Conservation (phyloP, 148 eudicot genomes). For the Camellia japonica region DNA sequence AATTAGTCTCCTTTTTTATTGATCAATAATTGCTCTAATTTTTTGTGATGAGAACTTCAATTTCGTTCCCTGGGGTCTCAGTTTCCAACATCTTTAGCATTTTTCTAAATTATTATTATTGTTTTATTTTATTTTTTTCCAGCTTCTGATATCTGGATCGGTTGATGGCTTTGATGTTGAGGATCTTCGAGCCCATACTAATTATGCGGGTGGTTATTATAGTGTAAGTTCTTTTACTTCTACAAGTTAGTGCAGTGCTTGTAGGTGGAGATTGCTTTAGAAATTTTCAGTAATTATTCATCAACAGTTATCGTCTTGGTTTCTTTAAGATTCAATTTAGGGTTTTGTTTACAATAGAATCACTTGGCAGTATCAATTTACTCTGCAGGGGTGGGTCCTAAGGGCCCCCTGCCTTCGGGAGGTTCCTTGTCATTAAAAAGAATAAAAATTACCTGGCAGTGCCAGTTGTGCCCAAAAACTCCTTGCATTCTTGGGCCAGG, state of each 20-base stretch:
- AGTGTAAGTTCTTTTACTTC: slow-evolving; percentile 43
- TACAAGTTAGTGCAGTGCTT: not conserved
- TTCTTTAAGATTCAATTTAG: not conserved
- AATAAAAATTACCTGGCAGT: not conserved
- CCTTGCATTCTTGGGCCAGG: not conserved
- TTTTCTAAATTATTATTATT: no score
- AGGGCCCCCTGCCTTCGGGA: no score
- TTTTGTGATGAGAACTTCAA: not conserved
- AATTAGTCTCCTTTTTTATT: not conserved
- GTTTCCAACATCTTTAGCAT: not conserved
- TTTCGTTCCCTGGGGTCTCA: slow-evolving; percentile 1
- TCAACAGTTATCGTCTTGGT: not conserved
- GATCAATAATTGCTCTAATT: not conserved
- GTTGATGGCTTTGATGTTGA: slow-evolving; percentile 81
- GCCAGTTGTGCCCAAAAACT: not conserved
- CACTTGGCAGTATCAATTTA: not conserved
- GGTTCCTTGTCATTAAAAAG: no score
- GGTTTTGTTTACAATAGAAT: not conserved
- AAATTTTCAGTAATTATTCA: not conserved
- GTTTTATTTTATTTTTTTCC: slow-evolving; percentile 7
- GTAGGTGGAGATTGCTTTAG: not conserved
- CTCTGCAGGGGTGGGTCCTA: no score
- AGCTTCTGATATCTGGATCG: slow-evolving; percentile 94
- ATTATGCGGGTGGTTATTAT: slow-evolving; percentile 91
- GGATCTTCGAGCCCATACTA: slow-evolving; percentile 70